Base-by-base conservation (phyloP, 768 basidiomycete genomes). In the Amanita muscaria region DNA sequence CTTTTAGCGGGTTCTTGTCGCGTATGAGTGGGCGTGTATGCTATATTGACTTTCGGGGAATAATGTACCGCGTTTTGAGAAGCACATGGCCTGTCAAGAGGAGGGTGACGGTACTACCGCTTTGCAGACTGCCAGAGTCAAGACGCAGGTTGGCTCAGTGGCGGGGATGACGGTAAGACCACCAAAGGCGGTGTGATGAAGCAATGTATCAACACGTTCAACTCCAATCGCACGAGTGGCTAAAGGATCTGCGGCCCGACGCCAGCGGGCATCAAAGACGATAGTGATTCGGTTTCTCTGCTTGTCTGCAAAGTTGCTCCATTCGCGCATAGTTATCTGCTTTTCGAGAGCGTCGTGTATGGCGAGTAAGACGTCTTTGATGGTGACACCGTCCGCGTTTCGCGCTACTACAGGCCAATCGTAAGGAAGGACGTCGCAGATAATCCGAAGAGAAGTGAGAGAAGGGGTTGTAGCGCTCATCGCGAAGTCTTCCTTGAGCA, bases 351-450 rank as follows among this genome's bases (percentile, higher is more conserved):
- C 59, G 10, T 49, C 38, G 55, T 70, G 62, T 35, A 79, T 72
- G n/a, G 69, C 66, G 1, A 62, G 45, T 3, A 80, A 58, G 16
- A 80, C 64, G 36, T 80, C 73, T n/a, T 56, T 56, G 44, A 80
- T 54, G 2, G 76, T 79, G 32, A 80, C 69, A 7, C 72, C 73
- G 0, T 54, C 52, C 5, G 64, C 58, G 51, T 71, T 74, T n/a
- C 56, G 51, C 7, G 62, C 64, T 8, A 62, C 49, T 23, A 74
- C 68, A 4, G 57, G 56, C 72, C 74, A 77, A 8, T 61, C 48
- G 37, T 59, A 64, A 8, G 64, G 66, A 16, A 74, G 64, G 46
- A 77, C 53, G 22, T 68, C 76, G 47, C 74, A 79, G 8, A 60
- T 54, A 44, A 80, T 49, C 30, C 54, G 58, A 21, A 80, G 59